A percentile compares a stretch with the other conserved stretches of the same genome.
Conservation (phyloP, 208 protist genomes). For the Crithidia sp. region DNA sequence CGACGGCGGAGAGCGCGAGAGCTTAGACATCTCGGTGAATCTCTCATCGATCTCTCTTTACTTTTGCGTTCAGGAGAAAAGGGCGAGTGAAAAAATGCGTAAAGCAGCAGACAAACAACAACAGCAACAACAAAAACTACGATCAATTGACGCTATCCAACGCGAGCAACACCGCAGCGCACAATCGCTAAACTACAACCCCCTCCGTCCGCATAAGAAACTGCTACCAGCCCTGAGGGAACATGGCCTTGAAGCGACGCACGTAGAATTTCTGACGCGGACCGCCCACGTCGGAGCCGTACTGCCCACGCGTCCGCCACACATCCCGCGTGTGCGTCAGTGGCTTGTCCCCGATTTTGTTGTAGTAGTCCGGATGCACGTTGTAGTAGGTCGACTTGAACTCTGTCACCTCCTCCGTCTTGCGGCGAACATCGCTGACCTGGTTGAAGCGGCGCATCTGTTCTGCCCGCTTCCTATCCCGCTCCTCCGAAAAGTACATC, state of each 20-base stretch:
- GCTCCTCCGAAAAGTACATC: slow-evolving; percentile 77
- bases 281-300: slow-evolving; percentile 85
- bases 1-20: too few relatives aligned
- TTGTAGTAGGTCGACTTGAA: slow-evolving; percentile 90
- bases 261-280: slow-evolving; percentile 91
- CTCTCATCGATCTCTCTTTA: too few relatives aligned
- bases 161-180: background rate
- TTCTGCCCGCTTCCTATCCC: slow-evolving; percentile 54
- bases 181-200: background rate
- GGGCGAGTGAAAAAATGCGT: background rate
- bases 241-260: slow-evolving; percentile 87
- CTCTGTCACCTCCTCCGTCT: slow-evolving; percentile 82
- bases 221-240: slow-evolving; percentile 84
- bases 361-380: slow-evolving; percentile 87
- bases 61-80: too few relatives aligned
- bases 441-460: slow-evolving; percentile 64
- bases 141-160: background rate
- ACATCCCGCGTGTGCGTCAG: slow-evolving; percentile 80
- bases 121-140: background rate
- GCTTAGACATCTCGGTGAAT: too few relatives aligned
- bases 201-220: background rate
- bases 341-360: slow-evolving; percentile 74
- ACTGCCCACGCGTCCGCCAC: slow-evolving; percentile 86
- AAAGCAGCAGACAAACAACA: background rate
- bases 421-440: slow-evolving; percentile 52